A percentile compares a stretch with the other conserved stretches of the same genome.
These are phyloP conservation scores for Lycium ferocissimum DNA, from an alignment of 257 asterid genomes.

Conservation along the genomic window DNA sequence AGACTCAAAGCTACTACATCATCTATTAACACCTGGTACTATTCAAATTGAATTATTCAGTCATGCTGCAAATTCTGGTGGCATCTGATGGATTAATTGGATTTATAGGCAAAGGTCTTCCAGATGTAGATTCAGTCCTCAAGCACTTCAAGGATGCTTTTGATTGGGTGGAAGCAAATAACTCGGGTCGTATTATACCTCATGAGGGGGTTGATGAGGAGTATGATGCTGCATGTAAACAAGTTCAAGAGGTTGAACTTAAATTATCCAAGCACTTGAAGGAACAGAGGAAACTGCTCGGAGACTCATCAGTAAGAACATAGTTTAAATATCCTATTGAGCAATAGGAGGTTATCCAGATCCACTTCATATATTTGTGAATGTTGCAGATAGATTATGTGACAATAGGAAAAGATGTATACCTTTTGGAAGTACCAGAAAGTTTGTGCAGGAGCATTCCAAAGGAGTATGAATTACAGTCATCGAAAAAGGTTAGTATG, in stretches of 20 bases:
- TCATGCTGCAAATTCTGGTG: conserved; percentile 32
- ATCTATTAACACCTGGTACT: conserved; percentile 76
- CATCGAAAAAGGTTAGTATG: conserved; percentile 82
- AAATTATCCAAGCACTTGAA: conserved; percentile 71
- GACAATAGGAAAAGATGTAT: conserved; percentile 82
- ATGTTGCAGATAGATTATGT: conserved; percentile 71
- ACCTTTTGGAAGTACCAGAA: conserved; percentile 96
- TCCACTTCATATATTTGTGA: conserved; percentile 18
- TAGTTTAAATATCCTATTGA: conserved; percentile 9
- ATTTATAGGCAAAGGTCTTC: conserved; percentile 69
- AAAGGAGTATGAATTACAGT: conserved; percentile 77
- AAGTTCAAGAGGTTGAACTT: conserved; percentile 69
- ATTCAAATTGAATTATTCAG: conserved; percentile 29
- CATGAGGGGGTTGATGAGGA: conserved; percentile 89
- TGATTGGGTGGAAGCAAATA: conserved; percentile 95
- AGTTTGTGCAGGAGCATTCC: conserved; percentile 69
- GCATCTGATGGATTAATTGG: conserved; percentile 40
- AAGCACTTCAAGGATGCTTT: conserved; percentile 85
- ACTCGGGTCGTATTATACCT: conserved; percentile 91
- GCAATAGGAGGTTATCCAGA: neutral
- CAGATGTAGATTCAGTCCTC: conserved; percentile 65
- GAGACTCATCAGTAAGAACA: conserved; percentile 82
- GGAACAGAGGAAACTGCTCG: conserved; percentile 78
- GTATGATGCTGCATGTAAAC: conserved; percentile 84
- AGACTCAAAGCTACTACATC: conserved; percentile 66